Base-by-base conservation (phyloP, 306 rosid genomes). In the Nissolia schottii region DNA sequence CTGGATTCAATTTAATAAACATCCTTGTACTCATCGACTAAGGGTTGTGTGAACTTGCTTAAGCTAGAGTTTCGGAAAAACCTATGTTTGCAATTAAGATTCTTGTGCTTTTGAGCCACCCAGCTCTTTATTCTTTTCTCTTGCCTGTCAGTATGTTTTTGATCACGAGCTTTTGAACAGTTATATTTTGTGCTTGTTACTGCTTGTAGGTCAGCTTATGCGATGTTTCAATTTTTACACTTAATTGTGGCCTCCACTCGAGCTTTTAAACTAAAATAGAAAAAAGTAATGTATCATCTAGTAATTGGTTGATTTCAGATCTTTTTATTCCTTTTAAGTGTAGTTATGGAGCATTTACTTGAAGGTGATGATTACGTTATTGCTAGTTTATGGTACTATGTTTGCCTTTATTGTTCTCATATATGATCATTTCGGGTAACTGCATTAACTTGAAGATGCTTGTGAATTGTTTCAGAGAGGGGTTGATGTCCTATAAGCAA, bases 401-500 rank as follows among this genome's bases (percentile, higher is more conserved):
- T 18, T 54, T 22, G 15, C 65, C 13, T 27, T 31, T 70, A 20
- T 82, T 51, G 51, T 68, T 18, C 38, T 15, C 15, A 57, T 40
- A 53, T 23, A 9, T 67, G 24, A 37, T 68, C 3, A 43, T 58
- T 37, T 41, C 50, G 31, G n/a, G n/a, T n/a, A n/a, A n/a, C n/a
- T n/a, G n/a, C n/a, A n/a, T n/a, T 55, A 49, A 76, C 25, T 20
- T 72, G 67, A 77, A 29, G 45, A 79, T 45, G 58, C 23, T 77
- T 41, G 23, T 27, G 46, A 38, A 32, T 78, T 71, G 51, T 87
- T 83, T 31, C 87, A 95, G 99, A 74, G 99, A 91, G 82, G 99
- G 99, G 23, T 82, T 95, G 81, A 91, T 95, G 99, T 88, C 97
- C 12, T 95, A 95, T 74, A 95, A 95, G 74, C 97, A 91, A 76